Evolutionary conservation across 805 yeast species (phyloP), one percentile per base, ranked within the genome.

Genomic region (Diddensiella transvaalensis): DNA sequence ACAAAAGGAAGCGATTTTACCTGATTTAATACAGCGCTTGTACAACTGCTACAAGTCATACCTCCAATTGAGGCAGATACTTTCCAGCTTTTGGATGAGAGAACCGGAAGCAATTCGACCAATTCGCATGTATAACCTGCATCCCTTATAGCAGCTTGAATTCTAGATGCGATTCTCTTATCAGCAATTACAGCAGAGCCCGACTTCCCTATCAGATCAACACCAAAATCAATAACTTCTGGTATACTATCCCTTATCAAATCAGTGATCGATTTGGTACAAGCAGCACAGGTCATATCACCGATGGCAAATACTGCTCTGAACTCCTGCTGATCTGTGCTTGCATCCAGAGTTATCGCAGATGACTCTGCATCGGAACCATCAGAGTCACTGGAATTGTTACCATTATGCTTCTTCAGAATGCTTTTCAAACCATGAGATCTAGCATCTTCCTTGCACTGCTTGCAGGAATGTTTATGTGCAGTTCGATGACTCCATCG

Each of bases 1-100:
- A 85, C 76, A 60, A 77, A 81, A 1, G 77, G 74, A 35, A 83
- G 58, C 3, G 69, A 47, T 18, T 74, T 29, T 61, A 61, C 22
- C 70, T 78, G 26, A 5, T 71, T 64, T 6, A 70, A 65, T 8
- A 86, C 76, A 0, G 90, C 69, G 36, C 72, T 72, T 1, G 79
- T 79, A 63, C 93, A 83, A 0, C 87, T 79, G 4, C 85, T 80
- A 65, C 91, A 85, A 0, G 88, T 79, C 63, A 85, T 83, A 2
- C 90, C 91, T 8, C 83, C 85, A 39, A 85, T 78, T 0, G 79
- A 66, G 0, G 87, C 88, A 8, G 73, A 68, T 5, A 82, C 76
- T 55, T 74, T 75, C 55, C 69, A 76, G 22, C 64, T 50, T 47
- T 73, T 75, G 3, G 57, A 44, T 29, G 76, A 67, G 26, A 73